Evolutionary conservation across 1,284 basidiomycete species (phyloP).

Genomic region (Apiotrichum akiyoshidainum): DNA sequence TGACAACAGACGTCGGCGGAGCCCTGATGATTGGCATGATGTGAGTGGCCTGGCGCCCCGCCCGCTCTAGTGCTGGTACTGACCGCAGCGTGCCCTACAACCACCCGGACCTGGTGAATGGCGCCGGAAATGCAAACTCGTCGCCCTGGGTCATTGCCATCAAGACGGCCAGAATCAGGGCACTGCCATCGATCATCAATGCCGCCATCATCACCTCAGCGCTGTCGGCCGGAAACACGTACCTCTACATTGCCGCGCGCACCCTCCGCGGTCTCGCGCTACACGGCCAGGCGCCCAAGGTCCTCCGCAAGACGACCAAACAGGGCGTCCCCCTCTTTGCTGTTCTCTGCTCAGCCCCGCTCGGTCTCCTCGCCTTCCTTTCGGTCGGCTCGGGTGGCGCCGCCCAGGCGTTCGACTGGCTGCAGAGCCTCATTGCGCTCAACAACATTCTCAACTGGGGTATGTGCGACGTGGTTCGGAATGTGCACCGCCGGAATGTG

Average conservation of each 20-base stretch:
- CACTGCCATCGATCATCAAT: slow-evolving; percentile 58
- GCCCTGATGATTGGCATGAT: slow-evolving; percentile 67
- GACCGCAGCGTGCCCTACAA: slow-evolving; percentile 69
- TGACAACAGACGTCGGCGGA: slow-evolving; percentile 62
- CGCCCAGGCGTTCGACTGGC: slow-evolving; percentile 70
- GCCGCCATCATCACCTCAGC: slow-evolving; percentile 60
- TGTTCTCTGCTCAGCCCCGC: slow-evolving; percentile 62
- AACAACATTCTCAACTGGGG: slow-evolving; percentile 64
- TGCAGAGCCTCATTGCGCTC: slow-evolving; percentile 60
- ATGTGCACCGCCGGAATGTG: too few species aligned
- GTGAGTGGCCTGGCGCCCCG: neutral
- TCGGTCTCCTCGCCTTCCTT: slow-evolving; percentile 61
- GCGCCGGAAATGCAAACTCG: slow-evolving; percentile 56
- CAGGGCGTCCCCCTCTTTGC: slow-evolving; percentile 71
- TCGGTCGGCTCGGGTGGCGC: slow-evolving; percentile 55
- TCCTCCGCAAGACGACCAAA: slow-evolving; percentile 63
- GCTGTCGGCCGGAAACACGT: slow-evolving; percentile 57
- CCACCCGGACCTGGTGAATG: slow-evolving; percentile 58
- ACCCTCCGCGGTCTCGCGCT: slow-evolving; percentile 60
- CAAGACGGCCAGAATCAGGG: slow-evolving; percentile 67
- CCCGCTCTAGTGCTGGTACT: slow-evolving; percentile 56
- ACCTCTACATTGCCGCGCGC: slow-evolving; percentile 58
- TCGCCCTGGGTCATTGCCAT: slow-evolving; percentile 79
- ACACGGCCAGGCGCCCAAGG: slow-evolving; percentile 63
- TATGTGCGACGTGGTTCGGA: neutral